Evolutionary conservation across 2,329 filamentous ascomycete genomes (phyloP), one percentile per base, ranked within the genome.

Genomic region (Emergomyces pasteurianus): DNA sequence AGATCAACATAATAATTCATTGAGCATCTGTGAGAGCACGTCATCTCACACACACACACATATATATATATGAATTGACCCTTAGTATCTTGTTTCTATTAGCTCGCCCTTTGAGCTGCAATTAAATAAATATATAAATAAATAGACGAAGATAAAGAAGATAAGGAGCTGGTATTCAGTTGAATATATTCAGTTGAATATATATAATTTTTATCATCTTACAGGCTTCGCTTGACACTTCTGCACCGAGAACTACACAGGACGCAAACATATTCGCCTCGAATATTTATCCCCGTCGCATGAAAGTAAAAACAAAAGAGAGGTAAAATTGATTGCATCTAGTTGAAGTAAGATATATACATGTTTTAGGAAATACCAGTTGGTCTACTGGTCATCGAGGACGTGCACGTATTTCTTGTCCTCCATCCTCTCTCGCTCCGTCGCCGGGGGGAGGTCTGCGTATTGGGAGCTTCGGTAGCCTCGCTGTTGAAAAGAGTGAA

Each of bases 401-500:
- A 99, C 92, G 75, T 99, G 94, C 74, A 97, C 79, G 75, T 95
- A 99, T 81, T 96, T 94, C 83, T 87, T 94, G 78, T 97, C 92
- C 76, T 97, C 92, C 69, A 84, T 83, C 83, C 86, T 94, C 82
- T 99, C 94, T 76, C 88, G 89, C 79, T 96, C 92, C 40, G 92
- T 96, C 70, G 92, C 87, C 56, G 94, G 92, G 58, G 94, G 94
- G 67, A 97, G 82, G 73, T 99, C 92, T 76, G 95, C 96, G 83
- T 87, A 94, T 70, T 86, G 84, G 61, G 88, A 84, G 77, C 89
- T 92, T 73, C 94, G 88, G 81, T 90, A 96, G 74, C 86, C 88
- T 88, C 95, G 88, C 89, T 92, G 68, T 66, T 67, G 50, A 31
- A 47, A 40, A 42, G 59, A 56, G 36, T 53, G 26, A 62, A 53